Conservation (phyloP, 176 grass and related monocot genomes). For the Zoysia japonica region DNA sequence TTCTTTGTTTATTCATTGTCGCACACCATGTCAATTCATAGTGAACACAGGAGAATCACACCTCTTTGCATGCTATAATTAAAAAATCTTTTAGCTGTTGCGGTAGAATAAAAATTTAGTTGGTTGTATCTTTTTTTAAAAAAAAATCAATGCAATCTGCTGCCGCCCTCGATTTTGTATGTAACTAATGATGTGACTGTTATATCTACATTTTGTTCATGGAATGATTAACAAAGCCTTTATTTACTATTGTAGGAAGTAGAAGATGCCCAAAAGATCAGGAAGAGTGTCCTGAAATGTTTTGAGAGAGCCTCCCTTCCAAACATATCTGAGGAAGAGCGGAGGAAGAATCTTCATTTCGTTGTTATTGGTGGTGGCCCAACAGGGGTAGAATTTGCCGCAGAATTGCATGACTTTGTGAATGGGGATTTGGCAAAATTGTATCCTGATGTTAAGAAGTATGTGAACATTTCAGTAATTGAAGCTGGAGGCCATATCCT, state of each 20-base stretch:
- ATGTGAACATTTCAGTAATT: conserved; percentile 89
- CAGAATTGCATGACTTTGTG: conserved; percentile 96
- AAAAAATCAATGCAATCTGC: too few relatives aligned
- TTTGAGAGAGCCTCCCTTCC: conserved; percentile 90
- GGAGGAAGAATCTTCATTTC: conserved; percentile 88
- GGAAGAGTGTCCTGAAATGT: conserved; percentile 82
- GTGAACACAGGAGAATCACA: too few relatives aligned
- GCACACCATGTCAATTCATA: too few relatives aligned
- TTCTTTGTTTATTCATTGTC: too few relatives aligned
- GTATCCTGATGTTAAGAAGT: conserved; percentile 71
- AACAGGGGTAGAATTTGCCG: conserved; percentile 98
- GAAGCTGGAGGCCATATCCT: conserved; percentile 90
- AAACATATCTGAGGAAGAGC: conserved; percentile 75
- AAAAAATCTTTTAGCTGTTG: too few relatives aligned
- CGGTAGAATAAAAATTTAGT: too few relatives aligned
- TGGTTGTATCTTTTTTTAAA: too few relatives aligned
- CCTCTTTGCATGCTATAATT: too few relatives aligned
- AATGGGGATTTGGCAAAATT: conserved; percentile 80
- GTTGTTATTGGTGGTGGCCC: conserved; percentile 94
- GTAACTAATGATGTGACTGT: too few relatives aligned
- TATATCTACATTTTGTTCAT: too few relatives aligned
- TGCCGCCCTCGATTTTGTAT: too few relatives aligned
- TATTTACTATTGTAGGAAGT: conserved; percentile 68
- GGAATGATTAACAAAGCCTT: not conserved
- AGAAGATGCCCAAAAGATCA: conserved; percentile 93